phyloP scores from a whole-genome alignment of 306 rosid species.

The Vachellia pachyceras region DNA sequence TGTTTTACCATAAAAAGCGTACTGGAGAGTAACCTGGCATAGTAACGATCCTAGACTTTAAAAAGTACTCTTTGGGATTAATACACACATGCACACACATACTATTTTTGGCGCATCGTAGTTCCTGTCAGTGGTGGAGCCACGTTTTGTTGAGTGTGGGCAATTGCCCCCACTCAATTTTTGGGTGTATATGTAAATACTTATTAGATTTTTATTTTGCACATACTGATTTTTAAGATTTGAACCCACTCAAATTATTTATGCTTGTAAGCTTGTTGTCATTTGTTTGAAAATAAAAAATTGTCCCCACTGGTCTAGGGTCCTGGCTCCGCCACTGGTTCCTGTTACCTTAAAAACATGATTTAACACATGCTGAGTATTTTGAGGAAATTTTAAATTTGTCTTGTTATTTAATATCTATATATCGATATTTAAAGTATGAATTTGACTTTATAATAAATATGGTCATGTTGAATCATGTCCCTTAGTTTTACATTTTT shows the following conservation, averaged over 20 bases:
- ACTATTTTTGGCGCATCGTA: neutral
- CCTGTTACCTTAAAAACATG: conserved; percentile 4
- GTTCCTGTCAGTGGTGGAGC: too few relatives aligned
- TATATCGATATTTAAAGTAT: neutral
- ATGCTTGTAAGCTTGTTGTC: too few relatives aligned
- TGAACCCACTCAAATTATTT: too few relatives aligned
- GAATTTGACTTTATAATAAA: neutral
- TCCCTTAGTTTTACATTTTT: neutral
- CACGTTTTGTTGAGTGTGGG: too few relatives aligned
- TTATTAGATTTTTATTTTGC: too few relatives aligned
- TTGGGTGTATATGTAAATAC: too few relatives aligned
- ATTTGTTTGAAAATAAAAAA: too few relatives aligned
- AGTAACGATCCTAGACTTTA: neutral
- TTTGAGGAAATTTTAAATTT: neutral
- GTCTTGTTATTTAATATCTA: neutral
- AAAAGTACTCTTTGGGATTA: neutral
- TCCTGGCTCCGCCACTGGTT: too few relatives aligned
- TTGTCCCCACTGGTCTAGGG: too few relatives aligned
- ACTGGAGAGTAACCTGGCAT: neutral
- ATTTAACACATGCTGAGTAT: neutral
- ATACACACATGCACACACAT: neutral
- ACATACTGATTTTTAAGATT: too few relatives aligned
- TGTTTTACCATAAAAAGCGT: neutral
- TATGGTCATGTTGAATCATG: neutral
- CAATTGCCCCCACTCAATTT: too few relatives aligned